Conservation (phyloP, 2,329 filamentous ascomycete species). For the Lecanicillium sp. region DNA sequence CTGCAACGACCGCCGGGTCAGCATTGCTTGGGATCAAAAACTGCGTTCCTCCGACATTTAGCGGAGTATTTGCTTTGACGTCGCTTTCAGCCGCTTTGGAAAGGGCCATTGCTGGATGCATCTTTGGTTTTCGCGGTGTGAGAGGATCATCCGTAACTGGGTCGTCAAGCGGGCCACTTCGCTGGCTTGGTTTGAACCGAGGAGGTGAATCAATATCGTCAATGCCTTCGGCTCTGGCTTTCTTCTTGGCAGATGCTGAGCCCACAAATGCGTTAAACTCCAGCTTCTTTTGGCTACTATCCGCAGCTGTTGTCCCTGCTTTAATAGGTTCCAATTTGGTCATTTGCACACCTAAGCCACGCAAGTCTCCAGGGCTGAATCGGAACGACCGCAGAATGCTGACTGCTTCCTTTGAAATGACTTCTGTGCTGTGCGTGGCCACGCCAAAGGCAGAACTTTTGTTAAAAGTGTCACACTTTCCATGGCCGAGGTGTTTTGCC, state of each 20-base stretch:
- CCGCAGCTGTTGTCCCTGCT: conserved; percentile 39
- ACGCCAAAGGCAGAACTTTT: conserved; percentile 79
- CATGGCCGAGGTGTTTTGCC: conserved; percentile 87
- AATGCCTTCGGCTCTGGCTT: conserved; percentile 35
- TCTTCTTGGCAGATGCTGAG: conserved; percentile 30
- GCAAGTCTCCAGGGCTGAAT: conserved; percentile 85
- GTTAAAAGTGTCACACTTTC: conserved; percentile 89
- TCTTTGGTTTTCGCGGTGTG: conserved; percentile 43
- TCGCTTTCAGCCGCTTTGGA: conserved; percentile 40
- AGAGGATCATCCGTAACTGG: conserved; percentile 47
- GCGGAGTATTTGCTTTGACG: conserved; percentile 51
- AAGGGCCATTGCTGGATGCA: conserved; percentile 46
- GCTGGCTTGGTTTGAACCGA: conserved; percentile 21
- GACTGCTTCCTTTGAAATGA: conserved; percentile 75
- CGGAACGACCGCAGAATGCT: conserved; percentile 72
- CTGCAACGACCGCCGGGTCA: conserved; percentile 73
- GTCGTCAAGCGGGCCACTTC: conserved; percentile 29
- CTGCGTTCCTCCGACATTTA: conserved; percentile 81
- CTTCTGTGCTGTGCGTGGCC: conserved; percentile 65
- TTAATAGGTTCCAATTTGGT: conserved; percentile 83
- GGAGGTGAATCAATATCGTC: conserved; percentile 36
- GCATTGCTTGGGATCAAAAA: conserved; percentile 82
- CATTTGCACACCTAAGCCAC: conserved; percentile 87
- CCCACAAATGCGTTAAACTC: conserved; percentile 54
- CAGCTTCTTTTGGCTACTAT: conserved; percentile 73